Conservation (phyloP, 352 stramenopile genomes). For the Achlya hypogyna region DNA sequence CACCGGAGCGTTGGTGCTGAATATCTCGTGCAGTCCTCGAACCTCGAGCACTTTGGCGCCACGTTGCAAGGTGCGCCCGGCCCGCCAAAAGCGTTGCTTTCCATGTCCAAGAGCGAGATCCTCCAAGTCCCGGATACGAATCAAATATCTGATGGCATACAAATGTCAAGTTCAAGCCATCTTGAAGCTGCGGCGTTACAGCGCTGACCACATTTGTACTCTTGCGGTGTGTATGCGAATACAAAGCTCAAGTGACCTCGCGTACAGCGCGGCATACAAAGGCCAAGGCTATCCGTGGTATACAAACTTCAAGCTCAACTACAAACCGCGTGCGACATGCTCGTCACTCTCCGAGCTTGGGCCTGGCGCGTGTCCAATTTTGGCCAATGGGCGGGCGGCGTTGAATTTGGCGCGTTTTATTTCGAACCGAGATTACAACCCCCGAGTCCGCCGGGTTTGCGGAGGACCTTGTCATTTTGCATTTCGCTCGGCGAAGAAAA, state of each 20-base stretch:
- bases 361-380: background rate
- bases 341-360: slow-evolving; percentile 2
- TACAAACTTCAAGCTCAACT: background rate
- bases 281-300: background rate
- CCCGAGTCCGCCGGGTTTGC: no score
- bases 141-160: background rate
- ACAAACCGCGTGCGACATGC: background rate
- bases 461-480: no score
- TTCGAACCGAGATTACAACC: no score
- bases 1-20: no score
- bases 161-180: background rate
- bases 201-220: no score
- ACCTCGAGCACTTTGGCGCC: no score
- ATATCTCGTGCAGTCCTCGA: no score
- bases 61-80: no score
- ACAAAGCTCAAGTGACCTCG: background rate
- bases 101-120: no score
- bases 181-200: background rate
- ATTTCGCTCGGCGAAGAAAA: background rate
- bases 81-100: no score
- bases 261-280: background rate
- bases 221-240: background rate
- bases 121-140: no score
- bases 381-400: background rate
- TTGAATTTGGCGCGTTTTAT: background rate